Evolutionary conservation across 1,139 yeast genomes (phyloP).

Genomic region (Pneumocystis murina): DNA sequence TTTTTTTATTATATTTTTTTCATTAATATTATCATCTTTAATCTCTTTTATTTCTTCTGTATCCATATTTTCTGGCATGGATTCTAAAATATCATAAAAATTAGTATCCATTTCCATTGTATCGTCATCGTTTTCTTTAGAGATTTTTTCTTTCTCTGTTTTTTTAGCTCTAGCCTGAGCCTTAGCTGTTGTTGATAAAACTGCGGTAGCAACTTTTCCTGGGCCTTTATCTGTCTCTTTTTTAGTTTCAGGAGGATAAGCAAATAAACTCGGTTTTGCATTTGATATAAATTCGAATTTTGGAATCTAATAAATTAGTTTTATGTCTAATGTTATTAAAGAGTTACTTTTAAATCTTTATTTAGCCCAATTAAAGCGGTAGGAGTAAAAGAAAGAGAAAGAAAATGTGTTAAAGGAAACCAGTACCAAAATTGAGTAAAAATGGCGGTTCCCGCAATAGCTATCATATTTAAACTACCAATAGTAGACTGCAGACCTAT

Average conservation of each 20-base stretch:
- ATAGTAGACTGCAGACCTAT: slow-evolving; percentile 85
- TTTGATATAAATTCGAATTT: slow-evolving; percentile 69
- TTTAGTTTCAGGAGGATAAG: slow-evolving; percentile 79
- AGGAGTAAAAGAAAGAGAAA: slow-evolving; percentile 83
- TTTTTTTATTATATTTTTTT: slow-evolving; percentile 17
- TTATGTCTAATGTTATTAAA: neutral
- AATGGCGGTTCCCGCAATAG: slow-evolving; percentile 80
- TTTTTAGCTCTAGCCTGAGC: slow-evolving; percentile 87
- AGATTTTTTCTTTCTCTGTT: slow-evolving; percentile 39
- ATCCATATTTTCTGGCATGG: slow-evolving; percentile 15
- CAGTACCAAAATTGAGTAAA: slow-evolving; percentile 96
- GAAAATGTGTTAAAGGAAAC: slow-evolving; percentile 93
- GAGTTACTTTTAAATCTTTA: slow-evolving; percentile 49
- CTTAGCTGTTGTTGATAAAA: slow-evolving; percentile 78
- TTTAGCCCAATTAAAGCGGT: slow-evolving; percentile 81
- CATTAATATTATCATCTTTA: slow-evolving; percentile 15
- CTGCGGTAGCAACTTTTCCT: slow-evolving; percentile 85
- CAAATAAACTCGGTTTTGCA: slow-evolving; percentile 64
- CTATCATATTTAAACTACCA: slow-evolving; percentile 76
- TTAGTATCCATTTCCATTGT: slow-evolving; percentile 18
- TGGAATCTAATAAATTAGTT: slow-evolving; percentile 33
- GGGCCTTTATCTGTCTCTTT: slow-evolving; percentile 70
- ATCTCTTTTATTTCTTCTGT: slow-evolving; percentile 18
- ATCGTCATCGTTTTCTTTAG: slow-evolving; percentile 26
- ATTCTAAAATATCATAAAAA: slow-evolving; percentile 8